Percentiles rank a stretch among this genome's conserved stretches.
These are phyloP conservation scores for Penicillium rolfsii DNA, from an alignment of 2,329 filamentous ascomycete genomes.

Conservation along the genomic window DNA sequence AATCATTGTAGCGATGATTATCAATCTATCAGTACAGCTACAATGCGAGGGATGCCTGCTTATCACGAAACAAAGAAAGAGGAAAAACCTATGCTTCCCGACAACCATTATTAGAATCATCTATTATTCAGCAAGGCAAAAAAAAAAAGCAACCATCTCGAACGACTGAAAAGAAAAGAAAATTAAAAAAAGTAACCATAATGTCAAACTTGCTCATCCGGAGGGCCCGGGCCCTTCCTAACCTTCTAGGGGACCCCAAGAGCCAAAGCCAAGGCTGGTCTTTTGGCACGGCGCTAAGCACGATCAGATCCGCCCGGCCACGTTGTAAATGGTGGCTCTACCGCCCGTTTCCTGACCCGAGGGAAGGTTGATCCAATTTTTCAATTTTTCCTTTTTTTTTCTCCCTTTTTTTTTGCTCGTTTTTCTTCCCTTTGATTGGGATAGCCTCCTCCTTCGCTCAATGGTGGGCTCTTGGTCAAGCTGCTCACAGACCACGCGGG, in stretches of 20 bases:
- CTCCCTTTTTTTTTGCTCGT: conserved; percentile 1
- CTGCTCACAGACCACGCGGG: conserved; percentile 19
- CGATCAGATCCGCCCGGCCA: conserved; percentile 34
- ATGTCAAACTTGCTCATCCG: conserved; percentile 7
- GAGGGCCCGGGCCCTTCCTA: conserved; percentile 10
- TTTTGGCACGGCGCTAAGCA: conserved; percentile 31
- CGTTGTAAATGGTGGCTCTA: conserved; percentile 35
- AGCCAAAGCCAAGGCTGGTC: conserved; percentile 18
- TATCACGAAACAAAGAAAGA: neutral
- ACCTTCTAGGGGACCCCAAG: neutral
- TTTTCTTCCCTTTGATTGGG: neutral
- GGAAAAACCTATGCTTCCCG: neutral
- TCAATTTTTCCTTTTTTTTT: conserved; percentile 4
- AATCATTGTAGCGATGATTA: neutral
- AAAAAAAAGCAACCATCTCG: neutral
- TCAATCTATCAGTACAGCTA: neutral
- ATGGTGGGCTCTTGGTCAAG: neutral
- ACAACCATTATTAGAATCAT: neutral
- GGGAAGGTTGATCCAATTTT: conserved; percentile 2
- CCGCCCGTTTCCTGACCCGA: conserved; percentile 28
- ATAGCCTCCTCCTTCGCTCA: neutral
- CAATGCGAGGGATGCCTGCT: neutral
- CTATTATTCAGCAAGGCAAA: neutral
- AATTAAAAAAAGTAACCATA: neutral
- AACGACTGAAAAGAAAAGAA: neutral